Conservation (phyloP, 2,329 filamentous ascomycete genomes). For the Aspergillus fumigatiaffinis region DNA sequence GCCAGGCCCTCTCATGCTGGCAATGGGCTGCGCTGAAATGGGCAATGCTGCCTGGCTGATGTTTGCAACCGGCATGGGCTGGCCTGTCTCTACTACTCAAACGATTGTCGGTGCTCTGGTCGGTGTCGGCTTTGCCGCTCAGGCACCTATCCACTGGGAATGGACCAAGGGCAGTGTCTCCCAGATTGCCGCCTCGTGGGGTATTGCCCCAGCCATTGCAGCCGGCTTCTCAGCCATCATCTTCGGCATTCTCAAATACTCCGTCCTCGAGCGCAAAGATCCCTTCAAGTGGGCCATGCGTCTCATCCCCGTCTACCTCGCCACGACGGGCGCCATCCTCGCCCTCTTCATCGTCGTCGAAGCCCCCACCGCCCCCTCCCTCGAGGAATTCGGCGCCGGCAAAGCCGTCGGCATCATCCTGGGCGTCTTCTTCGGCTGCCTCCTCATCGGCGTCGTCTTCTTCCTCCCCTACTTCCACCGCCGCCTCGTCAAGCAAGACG, state of each 20-base stretch:
- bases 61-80: constrained; percentile 32
- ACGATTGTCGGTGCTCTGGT: constrained; percentile 37
- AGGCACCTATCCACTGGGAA: constrained; percentile 20
- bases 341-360: constrained; percentile 57
- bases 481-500: constrained; percentile 22
- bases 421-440: constrained; percentile 24
- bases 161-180: constrained; percentile 45
- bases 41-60: constrained; percentile 37
- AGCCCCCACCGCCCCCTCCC: constrained; percentile 19
- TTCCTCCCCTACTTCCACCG: constrained; percentile 26
- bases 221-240: constrained; percentile 47
- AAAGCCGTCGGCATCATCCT: constrained; percentile 23
- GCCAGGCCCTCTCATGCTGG: constrained; percentile 37
- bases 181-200: constrained; percentile 48
- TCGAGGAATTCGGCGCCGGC: constrained; percentile 24
- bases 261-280: constrained; percentile 48
- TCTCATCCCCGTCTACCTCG: constrained; percentile 48
- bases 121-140: constrained; percentile 24
- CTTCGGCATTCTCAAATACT: constrained; percentile 49
- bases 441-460: constrained; percentile 21
- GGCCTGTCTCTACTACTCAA: constrained; percentile 42
- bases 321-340: constrained; percentile 47
- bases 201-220: constrained; percentile 48
- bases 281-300: constrained; percentile 49
- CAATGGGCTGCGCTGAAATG: constrained; percentile 35